These are phyloP conservation scores for Alloteropsis semialata DNA, from an alignment of 176 grass and related monocot species.

Conservation along the genomic window DNA sequence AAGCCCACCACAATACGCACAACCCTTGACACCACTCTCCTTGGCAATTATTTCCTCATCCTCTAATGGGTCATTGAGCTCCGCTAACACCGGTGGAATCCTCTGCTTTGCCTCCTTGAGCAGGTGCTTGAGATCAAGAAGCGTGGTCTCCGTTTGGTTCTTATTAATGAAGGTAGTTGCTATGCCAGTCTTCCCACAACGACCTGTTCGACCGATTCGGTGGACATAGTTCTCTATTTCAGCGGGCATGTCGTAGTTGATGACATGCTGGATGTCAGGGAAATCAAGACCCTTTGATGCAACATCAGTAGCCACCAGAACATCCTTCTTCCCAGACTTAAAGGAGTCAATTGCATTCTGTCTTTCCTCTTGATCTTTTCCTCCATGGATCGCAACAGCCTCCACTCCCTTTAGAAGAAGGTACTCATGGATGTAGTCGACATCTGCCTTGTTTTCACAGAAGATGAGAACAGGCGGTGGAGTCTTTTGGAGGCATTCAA, in stretches of 20 bases:
- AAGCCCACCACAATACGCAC: slow-evolving; percentile 88
- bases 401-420: slow-evolving; percentile 98
- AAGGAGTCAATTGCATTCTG: slow-evolving; percentile 72
- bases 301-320: slow-evolving; percentile 90
- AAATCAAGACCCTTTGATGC: slow-evolving; percentile 98
- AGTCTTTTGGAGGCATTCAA: slow-evolving; percentile 94
- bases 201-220: slow-evolving; percentile 89
- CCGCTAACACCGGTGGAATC: slow-evolving; percentile 84
- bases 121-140: slow-evolving; percentile 89
- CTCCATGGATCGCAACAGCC: slow-evolving; percentile 82
- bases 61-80: slow-evolving; percentile 77
- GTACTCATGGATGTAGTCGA: slow-evolving; percentile 93
- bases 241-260: slow-evolving; percentile 94
- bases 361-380: slow-evolving; percentile 98
- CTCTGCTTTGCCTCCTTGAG: slow-evolving; percentile 91
- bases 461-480: slow-evolving; percentile 88
- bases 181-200: slow-evolving; percentile 89
- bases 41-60: slow-evolving; percentile 69
- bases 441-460: slow-evolving; percentile 90
- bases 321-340: slow-evolving; percentile 79
- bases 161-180: slow-evolving; percentile 99
- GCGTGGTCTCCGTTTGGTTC: slow-evolving; percentile 83
- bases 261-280: slow-evolving; percentile 95
- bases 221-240: slow-evolving; percentile 98
- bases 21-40: slow-evolving; percentile 88